Evolutionary conservation across 2,329 filamentous ascomycete species (phyloP).

Genomic region (Diaporthe longicolla): DNA sequence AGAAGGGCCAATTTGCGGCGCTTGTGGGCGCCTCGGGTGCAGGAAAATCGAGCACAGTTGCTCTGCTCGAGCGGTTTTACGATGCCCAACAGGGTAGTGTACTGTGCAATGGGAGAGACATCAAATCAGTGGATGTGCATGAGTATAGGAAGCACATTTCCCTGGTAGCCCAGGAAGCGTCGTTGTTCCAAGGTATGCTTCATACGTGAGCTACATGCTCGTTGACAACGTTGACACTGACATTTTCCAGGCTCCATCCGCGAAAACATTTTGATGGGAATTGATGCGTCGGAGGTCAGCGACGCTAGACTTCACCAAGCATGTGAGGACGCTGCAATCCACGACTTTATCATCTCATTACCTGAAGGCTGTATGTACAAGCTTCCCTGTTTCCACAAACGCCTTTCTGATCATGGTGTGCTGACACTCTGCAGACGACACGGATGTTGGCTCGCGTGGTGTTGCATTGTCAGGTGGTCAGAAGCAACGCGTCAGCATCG

Average conservation of each 20-base stretch:
- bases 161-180: conserved; percentile 82
- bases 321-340: conserved; percentile 75
- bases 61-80: conserved; percentile 79
- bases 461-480: conserved; percentile 72
- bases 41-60: conserved; percentile 81
- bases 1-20: conserved; percentile 78
- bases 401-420: background rate
- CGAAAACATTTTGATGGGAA: conserved; percentile 78
- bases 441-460: conserved; percentile 76
- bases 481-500: conserved; percentile 69
- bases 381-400: background rate
- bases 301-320: conserved; percentile 66
- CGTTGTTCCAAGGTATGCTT: conserved; percentile 73
- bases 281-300: conserved; percentile 65
- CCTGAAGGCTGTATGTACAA: conserved; percentile 64
- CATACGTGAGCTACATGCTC: background rate
- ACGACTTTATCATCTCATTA: conserved; percentile 78
- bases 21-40: conserved; percentile 79
- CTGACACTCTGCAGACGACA: conserved; percentile 64
- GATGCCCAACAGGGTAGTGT: conserved; percentile 75
- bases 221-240: conserved; percentile 9
- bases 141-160: conserved; percentile 76
- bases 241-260: conserved; percentile 65
- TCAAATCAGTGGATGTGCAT: conserved; percentile 70
- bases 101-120: conserved; percentile 72